phyloP scores from a whole-genome alignment of 176 grass and related monocot genomes.

The Zoysia japonica region DNA sequence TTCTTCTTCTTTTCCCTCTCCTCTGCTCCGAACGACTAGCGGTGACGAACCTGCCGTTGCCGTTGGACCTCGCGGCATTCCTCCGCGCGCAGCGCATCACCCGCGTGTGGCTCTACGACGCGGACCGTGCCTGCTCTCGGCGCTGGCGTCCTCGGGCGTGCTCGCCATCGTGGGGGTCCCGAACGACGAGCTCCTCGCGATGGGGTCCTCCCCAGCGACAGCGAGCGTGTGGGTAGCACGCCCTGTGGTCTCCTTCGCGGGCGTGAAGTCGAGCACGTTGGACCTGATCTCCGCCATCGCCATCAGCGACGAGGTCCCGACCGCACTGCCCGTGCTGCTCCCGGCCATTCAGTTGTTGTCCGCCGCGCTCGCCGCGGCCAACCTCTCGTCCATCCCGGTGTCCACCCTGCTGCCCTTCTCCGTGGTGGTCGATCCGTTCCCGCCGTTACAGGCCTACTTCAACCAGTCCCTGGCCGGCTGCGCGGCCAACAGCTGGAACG shows the following conservation, averaged over 20 bases:
- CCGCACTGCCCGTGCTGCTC: conserved; percentile 42
- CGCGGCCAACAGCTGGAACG: too few relatives aligned
- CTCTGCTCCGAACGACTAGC: neutral
- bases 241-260: conserved; percentile 34
- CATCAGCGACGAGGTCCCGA: too few relatives aligned
- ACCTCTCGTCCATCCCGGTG: too few relatives aligned
- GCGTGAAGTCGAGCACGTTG: too few relatives aligned
- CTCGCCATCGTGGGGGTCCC: conserved; percentile 78
- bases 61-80: conserved; percentile 68
- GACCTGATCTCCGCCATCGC: too few relatives aligned
- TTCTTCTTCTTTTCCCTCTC: too few relatives aligned
- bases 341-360: conserved; percentile 67
- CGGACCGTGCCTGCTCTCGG: conserved; percentile 12
- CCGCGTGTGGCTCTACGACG: conserved; percentile 78
- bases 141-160: conserved; percentile 56
- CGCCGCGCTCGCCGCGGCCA: conserved; percentile 50
- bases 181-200: conserved; percentile 81
- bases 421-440: conserved; percentile 74
- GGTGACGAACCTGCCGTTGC: conserved; percentile 72
- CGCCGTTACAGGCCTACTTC: conserved; percentile 89
- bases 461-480: conserved; percentile 58
- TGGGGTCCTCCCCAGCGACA: conserved; percentile 67
- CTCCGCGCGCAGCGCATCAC: conserved; percentile 71
- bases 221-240: conserved; percentile 69
- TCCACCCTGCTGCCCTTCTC: conserved; percentile 61